Conservation (phyloP, 441 rosid species). For the Brassica balearica region DNA sequence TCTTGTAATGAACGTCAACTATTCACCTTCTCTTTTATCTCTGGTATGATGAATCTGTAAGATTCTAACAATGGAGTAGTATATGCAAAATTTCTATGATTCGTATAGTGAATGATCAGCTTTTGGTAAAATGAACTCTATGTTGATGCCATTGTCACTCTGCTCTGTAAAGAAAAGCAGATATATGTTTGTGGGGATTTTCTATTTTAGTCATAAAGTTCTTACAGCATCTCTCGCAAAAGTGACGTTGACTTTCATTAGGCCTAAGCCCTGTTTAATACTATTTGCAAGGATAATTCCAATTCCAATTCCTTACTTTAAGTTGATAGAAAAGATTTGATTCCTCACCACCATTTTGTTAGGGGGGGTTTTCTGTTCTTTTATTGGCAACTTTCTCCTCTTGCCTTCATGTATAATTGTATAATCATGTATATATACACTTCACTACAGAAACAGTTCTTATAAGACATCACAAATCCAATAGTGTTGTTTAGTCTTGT, state of each 20-base stretch:
- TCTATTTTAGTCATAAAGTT: slow-evolving; percentile 42
- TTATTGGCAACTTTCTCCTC: slow-evolving; percentile 45
- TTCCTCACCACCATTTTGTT: slow-evolving; percentile 40
- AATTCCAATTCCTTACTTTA: slow-evolving; percentile 30
- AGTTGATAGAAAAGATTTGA: slow-evolving; percentile 39
- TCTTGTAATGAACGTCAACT: slow-evolving; percentile 37
- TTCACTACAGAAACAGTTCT: slow-evolving; percentile 32
- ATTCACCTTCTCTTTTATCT: slow-evolving; percentile 27
- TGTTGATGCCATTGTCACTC: slow-evolving; percentile 31
- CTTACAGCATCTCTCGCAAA: slow-evolving; percentile 40
- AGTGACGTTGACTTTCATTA: slow-evolving; percentile 44
- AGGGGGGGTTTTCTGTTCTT: slow-evolving; percentile 35
- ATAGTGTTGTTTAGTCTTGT: slow-evolving; percentile 36
- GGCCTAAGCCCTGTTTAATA: slow-evolving; percentile 28
- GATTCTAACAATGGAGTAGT: slow-evolving; percentile 21
- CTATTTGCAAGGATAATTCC: slow-evolving; percentile 40
- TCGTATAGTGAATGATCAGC: slow-evolving; percentile 29
- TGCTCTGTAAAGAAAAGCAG: slow-evolving; percentile 30
- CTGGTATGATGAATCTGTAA: slow-evolving; percentile 31
- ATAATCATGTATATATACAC: not conserved
- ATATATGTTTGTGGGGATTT: slow-evolving; percentile 34
- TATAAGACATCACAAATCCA: slow-evolving; percentile 20
- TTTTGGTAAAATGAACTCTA: slow-evolving; percentile 4
- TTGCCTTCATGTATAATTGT: slow-evolving; percentile 27
- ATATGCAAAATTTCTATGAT: slow-evolving; percentile 19